Evolutionary conservation across 495 filamentous ascomycete species (phyloP), one percentile per base, ranked within the genome.

Genomic region (Filosporella fistucella): DNA sequence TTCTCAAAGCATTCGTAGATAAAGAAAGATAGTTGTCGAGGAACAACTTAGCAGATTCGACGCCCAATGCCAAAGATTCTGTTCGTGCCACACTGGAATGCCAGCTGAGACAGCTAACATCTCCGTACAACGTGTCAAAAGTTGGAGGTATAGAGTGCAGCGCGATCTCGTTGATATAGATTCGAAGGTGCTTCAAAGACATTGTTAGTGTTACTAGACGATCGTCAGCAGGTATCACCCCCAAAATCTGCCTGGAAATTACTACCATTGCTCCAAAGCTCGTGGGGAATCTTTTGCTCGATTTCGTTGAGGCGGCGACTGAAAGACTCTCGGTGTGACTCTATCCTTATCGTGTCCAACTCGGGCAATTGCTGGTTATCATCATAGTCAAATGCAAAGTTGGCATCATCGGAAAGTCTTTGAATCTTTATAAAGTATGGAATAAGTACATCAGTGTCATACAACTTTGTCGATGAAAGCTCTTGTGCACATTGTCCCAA

Each of bases 91-190:
- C n/a, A n/a, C n/a, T n/a, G n/a, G n/a, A n/a, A n/a, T n/a, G n/a
- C n/a, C n/a, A n/a, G n/a, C n/a, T n/a, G n/a, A n/a, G n/a, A n/a
- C n/a, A n/a, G n/a, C n/a, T n/a, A n/a, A n/a, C n/a, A n/a, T n/a
- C n/a, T n/a, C n/a, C n/a, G n/a, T n/a, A n/a, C n/a, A n/a, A n/a
- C n/a, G n/a, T n/a, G n/a, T n/a, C n/a, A n/a, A n/a, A n/a, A 30
- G 23, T 13, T 9, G 26, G 44, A 10, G 26, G 35, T 14, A 20
- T 30, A 16, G 45, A 14, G 26, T 42, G 30, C 17, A 41, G 34
- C 12, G 26, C 24, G 29, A 54, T 32, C 37, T 54, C 51, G 38
- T 44, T 37, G 30, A 54, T 21, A 12, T 37, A 41, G 24, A 54
- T 46, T n/a, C 32, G 44, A 3, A 49, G 37, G 16, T 41, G 24